Percentiles rank a stretch among this genome's conserved stretches.
Evolutionary conservation across 805 yeast genomes (phyloP).

Genomic region (Nakazawaea ambrosiae): DNA sequence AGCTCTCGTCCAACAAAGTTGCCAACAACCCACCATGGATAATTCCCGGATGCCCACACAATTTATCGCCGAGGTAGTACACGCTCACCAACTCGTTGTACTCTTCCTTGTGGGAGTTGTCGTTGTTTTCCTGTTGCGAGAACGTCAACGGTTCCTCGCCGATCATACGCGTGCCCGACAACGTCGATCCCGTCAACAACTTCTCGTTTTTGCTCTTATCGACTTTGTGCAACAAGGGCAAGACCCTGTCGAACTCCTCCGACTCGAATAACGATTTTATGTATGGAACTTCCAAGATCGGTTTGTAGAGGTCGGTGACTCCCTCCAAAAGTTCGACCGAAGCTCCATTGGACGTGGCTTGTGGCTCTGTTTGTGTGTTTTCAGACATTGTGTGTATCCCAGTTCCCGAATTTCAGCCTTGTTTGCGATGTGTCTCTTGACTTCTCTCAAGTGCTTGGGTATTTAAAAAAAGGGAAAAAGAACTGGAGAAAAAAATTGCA

Average conservation of each 20-base stretch:
- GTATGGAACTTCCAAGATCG: slow-evolving; percentile 5
- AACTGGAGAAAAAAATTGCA: no score
- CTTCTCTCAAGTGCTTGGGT: no score
- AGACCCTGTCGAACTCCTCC: not conserved
- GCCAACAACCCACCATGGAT: slow-evolving; percentile 50
- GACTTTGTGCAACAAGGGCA: slow-evolving; percentile 5
- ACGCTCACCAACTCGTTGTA: slow-evolving; percentile 36
- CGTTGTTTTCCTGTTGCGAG: slow-evolving; percentile 3
- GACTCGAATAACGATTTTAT: slow-evolving; percentile 1
- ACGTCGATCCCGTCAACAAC: slow-evolving; percentile 12
- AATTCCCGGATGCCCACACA: slow-evolving; percentile 41
- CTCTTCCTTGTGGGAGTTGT: slow-evolving; percentile 4
- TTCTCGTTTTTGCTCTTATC: slow-evolving; percentile 6
- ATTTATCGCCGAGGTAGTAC: slow-evolving; percentile 36
- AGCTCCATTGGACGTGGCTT: no score
- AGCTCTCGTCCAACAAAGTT: slow-evolving; percentile 45
- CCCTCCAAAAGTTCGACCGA: no score
- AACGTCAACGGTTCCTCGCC: slow-evolving; percentile 10
- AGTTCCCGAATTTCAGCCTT: no score
- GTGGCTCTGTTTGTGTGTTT: no score
- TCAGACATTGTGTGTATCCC: no score
- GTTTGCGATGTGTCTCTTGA: no score
- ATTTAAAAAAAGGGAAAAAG: no score
- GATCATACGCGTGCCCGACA: slow-evolving; percentile 10
- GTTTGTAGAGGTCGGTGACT: no score